These are phyloP conservation scores for Saitoella complicata DNA, from an alignment of 805 yeast genomes.

Conservation along the genomic window DNA sequence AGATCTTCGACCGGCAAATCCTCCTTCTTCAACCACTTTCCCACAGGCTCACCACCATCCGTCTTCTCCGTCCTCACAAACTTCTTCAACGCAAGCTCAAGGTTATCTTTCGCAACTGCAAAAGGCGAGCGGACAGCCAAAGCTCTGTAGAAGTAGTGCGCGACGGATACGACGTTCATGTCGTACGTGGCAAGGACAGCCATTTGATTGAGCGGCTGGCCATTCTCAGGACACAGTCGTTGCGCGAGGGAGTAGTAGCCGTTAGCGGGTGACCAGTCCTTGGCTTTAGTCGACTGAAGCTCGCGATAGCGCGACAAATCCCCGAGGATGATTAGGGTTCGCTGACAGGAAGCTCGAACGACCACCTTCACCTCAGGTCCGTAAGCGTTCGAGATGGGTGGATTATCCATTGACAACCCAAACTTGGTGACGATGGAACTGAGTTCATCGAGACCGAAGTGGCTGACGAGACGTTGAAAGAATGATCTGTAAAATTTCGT, in stretches of 20 bases:
- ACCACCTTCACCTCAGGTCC: not conserved
- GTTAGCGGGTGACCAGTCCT: slow-evolving; percentile 10
- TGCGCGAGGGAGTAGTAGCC: slow-evolving; percentile 11
- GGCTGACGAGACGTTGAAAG: slow-evolving; percentile 5
- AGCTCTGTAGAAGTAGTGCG: slow-evolving; percentile 12
- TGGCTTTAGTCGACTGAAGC: slow-evolving; percentile 2
- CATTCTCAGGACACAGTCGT: slow-evolving; percentile 9
- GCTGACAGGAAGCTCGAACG: slow-evolving; percentile 8
- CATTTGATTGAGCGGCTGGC: slow-evolving; percentile 13
- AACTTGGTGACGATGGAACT: slow-evolving; percentile 6
- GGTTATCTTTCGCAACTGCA: slow-evolving; percentile 9
- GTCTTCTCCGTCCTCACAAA: slow-evolving; percentile 2
- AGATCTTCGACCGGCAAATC: slow-evolving; percentile 1
- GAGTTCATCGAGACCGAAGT: slow-evolving; percentile 6
- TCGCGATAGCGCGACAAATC: slow-evolving; percentile 15
- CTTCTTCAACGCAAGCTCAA: slow-evolving; percentile 10
- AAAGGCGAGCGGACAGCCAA: slow-evolving; percentile 9
- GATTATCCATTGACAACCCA: slow-evolving; percentile 1
- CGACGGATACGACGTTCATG: slow-evolving; percentile 8
- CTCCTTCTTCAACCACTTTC: slow-evolving; percentile 4
- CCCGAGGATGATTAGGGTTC: slow-evolving; percentile 11
- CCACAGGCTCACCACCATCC: not conserved
- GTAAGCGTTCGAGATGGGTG: no score
- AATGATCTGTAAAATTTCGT: slow-evolving; percentile 7
- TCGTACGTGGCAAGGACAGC: slow-evolving; percentile 10